Evolutionary conservation across 495 filamentous ascomycete species (phyloP), one percentile per base, ranked within the genome.

Genomic region (Aspergillus nidulans): DNA sequence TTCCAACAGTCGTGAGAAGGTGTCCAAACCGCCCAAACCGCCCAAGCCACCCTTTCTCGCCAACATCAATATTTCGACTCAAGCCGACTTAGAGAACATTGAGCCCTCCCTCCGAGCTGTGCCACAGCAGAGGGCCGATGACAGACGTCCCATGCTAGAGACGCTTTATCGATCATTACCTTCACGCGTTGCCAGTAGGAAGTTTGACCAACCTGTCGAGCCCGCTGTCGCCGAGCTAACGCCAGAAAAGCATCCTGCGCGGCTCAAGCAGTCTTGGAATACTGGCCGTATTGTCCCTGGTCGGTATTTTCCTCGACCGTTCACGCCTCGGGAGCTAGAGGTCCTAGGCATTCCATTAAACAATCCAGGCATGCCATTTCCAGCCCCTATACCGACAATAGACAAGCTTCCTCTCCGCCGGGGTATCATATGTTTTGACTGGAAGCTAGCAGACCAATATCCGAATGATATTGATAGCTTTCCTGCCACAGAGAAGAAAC

Each of bases 1-100:
- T 12, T 36, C 46, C 40, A 42, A 42, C 19, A 26, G 41, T 4
- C 10, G 20, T 28, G 28, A 24, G 34, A 20, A 18, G 26, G 24
- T 25, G 25, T 50, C 43, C 44, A 57, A 43, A 34, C 58, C 58
- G 5, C 53, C 58, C 1, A 53, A 46, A 19, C 44, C 53, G 18
- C 49, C 42, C 5, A 61, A 61, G 34, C 58, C 58, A 10, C 23
- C 39, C 12, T 53, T 53, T 40, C 54, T 57, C 18, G 53, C 58
- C 4, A 23, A 50, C 23, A 39, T 57, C n/a, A 21, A 46, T 4
- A 12, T 46, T 20, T 15, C 32, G 0, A 15, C 12, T 21, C 30
- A 15, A 6, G 10, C 7, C 10, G 13, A 28, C 13, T 9, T 6
- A 1, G 57, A 59, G 28, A 59, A 59, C 25, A 23, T 48, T 6